phyloP scores from a whole-genome alignment of 345 rosid species.

The Angophora floribunda region DNA sequence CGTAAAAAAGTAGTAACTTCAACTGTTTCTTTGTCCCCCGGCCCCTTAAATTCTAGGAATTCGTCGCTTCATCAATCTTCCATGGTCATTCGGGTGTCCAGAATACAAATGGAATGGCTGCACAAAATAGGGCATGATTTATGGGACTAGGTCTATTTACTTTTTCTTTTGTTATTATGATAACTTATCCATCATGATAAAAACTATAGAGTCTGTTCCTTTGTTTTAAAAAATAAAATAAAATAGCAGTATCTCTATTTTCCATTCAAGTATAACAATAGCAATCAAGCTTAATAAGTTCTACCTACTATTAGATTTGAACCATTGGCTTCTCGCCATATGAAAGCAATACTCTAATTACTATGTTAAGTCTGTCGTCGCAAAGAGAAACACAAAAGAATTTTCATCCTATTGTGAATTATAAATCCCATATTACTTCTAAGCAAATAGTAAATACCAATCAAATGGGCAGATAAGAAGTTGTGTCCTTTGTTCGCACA shows the following conservation, averaged over 20 bases:
- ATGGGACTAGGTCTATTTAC: neutral
- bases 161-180: neutral
- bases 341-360: no score
- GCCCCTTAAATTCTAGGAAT: neutral
- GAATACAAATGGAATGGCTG: neutral
- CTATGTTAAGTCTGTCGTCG: no score
- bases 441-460: neutral
- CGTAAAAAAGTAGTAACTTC: neutral
- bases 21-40: neutral
- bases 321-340: no score
- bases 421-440: neutral
- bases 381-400: no score
- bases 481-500: neutral
- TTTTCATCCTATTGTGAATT: no score
- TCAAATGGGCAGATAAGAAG: neutral
- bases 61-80: neutral
- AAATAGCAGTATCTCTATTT: neutral
- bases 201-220: no score
- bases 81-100: neutral
- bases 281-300: neutral
- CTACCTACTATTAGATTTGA: no score
- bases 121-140: neutral
- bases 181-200: no score
- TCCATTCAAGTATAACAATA: neutral
- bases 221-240: no score